Evolutionary conservation across 2,329 filamentous ascomycete species (phyloP), one percentile per base, ranked within the genome.

Genomic region (Orbilia quercus): DNA sequence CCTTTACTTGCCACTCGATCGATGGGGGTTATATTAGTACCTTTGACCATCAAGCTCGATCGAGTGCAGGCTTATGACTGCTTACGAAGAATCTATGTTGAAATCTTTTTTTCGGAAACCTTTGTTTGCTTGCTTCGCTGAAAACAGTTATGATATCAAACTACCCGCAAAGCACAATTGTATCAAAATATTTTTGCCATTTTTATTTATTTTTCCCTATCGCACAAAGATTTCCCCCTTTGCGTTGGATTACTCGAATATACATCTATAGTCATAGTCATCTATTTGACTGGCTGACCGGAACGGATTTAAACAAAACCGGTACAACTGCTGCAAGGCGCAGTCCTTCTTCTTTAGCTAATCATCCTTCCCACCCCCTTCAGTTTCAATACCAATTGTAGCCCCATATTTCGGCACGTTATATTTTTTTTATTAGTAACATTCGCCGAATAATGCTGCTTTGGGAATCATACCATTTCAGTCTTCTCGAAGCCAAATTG

Each of bases 201-300:
- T 34, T 40, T 18, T 54, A 38, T 60, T 38, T 55, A 48, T 60
- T 67, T 54, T 54, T 55, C 23, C 50, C 51, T 36, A 58, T 34
- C 22, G 45, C 34, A 67, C 28, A 31, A 31, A 31, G 9, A 31
- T 59, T 60, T 59, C 34, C 20, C 55, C 45, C 59, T 44, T 44
- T 63, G 34, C 5, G 11, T 25, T 18, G 25, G 20, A 48, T 60
- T 62, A 7, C 25, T 45, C 45, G 23, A 60, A 11, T 64, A 59
- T 23, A 45, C 40, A 31, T 38, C 42, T 58, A 59, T 31, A 54
- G 23, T 59, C 22, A 44, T 47, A 54, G 36, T 44, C 14, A 62
- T 25, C n/a, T n/a, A n/a, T n/a, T n/a, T 47, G 69, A 73, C 50
- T 66, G 69, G 69, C 69, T 73, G 69, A 73, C 66, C 60, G 69